Evolutionary conservation across 2,329 filamentous ascomycete species (phyloP).

Genomic region (Pseudogymnoascus verrucosus): DNA sequence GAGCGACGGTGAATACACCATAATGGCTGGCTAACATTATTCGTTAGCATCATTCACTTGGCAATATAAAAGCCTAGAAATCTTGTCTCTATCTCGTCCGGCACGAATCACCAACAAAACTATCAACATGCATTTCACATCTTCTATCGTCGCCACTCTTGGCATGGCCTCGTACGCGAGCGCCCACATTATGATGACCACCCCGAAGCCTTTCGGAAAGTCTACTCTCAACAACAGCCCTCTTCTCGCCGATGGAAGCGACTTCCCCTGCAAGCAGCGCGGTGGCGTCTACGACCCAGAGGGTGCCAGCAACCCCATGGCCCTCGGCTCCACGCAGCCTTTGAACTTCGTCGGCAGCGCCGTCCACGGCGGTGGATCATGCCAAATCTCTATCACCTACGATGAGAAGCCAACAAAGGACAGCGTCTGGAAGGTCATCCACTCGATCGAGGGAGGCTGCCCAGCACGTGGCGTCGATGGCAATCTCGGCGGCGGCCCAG

Average conservation of each 20-base stretch:
- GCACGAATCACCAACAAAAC: slow-evolving; percentile 5
- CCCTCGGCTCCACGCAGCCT: slow-evolving; percentile 51
- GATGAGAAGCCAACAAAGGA: slow-evolving; percentile 59
- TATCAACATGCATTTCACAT: slow-evolving; percentile 41
- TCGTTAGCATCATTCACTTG: slow-evolving; percentile 1
- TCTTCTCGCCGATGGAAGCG: slow-evolving; percentile 45
- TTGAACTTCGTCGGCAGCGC: slow-evolving; percentile 65
- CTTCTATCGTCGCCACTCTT: slow-evolving; percentile 42
- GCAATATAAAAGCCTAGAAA: slow-evolving; percentile 8
- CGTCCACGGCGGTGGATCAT: slow-evolving; percentile 84
- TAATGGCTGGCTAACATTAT: slow-evolving; percentile 5
- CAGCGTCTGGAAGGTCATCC: slow-evolving; percentile 79
- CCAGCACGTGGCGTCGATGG: slow-evolving; percentile 51
- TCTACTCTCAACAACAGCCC: slow-evolving; percentile 54
- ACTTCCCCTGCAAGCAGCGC: slow-evolving; percentile 79
- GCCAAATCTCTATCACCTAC: slow-evolving; percentile 79
- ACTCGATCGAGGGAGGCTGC: slow-evolving; percentile 81
- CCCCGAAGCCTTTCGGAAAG: slow-evolving; percentile 55
- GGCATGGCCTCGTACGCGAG: slow-evolving; percentile 52
- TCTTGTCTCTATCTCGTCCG: slow-evolving; percentile 9
- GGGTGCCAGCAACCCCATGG: slow-evolving; percentile 48
- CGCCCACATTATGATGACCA: slow-evolving; percentile 69
- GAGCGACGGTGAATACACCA: not conserved
- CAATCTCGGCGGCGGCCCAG: slow-evolving; percentile 47
- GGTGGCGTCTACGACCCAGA: slow-evolving; percentile 39